Evolutionary conservation across 371 early-diverging fungal species (phyloP).

Genomic region (Rhizomucor miehei): DNA sequence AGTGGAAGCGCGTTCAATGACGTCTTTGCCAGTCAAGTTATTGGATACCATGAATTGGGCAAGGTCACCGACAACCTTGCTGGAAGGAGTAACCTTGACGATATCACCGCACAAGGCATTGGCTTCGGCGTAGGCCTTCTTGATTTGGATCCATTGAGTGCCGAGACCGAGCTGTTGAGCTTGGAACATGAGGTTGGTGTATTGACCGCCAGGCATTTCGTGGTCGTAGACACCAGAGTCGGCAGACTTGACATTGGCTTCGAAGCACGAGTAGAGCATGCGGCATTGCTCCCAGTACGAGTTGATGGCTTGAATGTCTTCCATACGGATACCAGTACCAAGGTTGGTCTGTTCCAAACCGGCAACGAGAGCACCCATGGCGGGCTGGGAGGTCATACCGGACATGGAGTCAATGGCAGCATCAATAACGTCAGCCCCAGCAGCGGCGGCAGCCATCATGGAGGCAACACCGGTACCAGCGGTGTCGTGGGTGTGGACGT

Average conservation of each 20-base stretch:
- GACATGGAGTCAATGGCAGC: slow-evolving; percentile 92
- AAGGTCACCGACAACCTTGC: slow-evolving; percentile 96
- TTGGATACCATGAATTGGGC: slow-evolving; percentile 97
- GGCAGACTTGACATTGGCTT: slow-evolving; percentile 81
- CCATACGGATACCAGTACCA: slow-evolving; percentile 81
- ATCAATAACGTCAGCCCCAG: slow-evolving; percentile 93
- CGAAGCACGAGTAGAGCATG: slow-evolving; percentile 92
- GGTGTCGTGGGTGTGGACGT: slow-evolving; percentile 96
- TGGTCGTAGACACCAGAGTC: slow-evolving; percentile 92
- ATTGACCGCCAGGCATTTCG: slow-evolving; percentile 98
- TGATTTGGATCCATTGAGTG: slow-evolving; percentile 91
- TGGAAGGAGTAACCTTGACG: slow-evolving; percentile 95
- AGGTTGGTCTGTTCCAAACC: slow-evolving; percentile 75
- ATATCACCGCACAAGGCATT: slow-evolving; percentile 93
- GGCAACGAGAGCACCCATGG: slow-evolving; percentile 92
- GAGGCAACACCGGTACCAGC: slow-evolving; percentile 95
- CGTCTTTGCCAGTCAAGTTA: slow-evolving; percentile 70
- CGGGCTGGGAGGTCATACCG: slow-evolving; percentile 93
- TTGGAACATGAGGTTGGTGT: slow-evolving; percentile 97
- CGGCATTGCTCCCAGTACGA: slow-evolving; percentile 96
- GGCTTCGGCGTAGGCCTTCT: slow-evolving; percentile 88
- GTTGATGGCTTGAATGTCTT: slow-evolving; percentile 79
- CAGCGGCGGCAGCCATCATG: slow-evolving; percentile 89
- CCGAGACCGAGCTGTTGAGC: slow-evolving; percentile 91
- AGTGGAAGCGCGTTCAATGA: slow-evolving; percentile 68